phyloP scores from a whole-genome alignment of 345 rosid genomes.

The Heritiera littoralis region DNA sequence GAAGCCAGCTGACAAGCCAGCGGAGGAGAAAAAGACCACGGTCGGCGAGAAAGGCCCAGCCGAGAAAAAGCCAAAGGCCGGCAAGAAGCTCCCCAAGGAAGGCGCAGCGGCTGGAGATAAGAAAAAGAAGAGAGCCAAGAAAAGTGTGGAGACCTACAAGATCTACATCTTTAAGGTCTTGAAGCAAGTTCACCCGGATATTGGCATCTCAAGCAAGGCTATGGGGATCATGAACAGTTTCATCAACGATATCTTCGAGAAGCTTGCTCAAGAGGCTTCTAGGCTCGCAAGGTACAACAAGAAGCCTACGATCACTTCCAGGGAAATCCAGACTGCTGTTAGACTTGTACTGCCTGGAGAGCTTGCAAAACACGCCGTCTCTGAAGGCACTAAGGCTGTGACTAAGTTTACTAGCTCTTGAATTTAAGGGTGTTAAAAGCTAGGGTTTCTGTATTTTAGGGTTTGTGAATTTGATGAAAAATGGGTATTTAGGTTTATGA shows the following conservation, averaged over 20 bases:
- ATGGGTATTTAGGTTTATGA: background rate
- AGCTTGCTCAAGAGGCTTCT: conserved; percentile 70
- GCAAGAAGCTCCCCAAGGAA: conserved; percentile 77
- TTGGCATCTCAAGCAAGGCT: conserved; percentile 46
- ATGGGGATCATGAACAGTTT: conserved; percentile 37
- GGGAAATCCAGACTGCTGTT: conserved; percentile 80
- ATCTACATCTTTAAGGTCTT: conserved; percentile 55
- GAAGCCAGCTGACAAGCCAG: conserved; percentile 55
- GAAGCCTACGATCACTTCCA: conserved; percentile 71
- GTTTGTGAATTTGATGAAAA: background rate
- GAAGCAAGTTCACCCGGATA: conserved; percentile 43
- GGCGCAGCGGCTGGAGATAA: conserved; percentile 54
- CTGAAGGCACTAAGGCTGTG: conserved; percentile 82
- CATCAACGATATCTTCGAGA: conserved; percentile 45
- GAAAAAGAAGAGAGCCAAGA: conserved; percentile 72
- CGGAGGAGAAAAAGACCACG: conserved; percentile 19
- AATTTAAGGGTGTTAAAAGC: background rate
- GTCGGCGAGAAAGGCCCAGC: conserved; percentile 56
- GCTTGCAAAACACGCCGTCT: conserved; percentile 77
- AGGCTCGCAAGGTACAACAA: conserved; percentile 80
- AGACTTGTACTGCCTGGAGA: conserved; percentile 73
- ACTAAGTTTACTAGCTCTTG: conserved; percentile 74
- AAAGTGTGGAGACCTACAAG: conserved; percentile 73
- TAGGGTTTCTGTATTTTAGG: background rate
- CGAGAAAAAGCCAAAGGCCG: conserved; percentile 82